Evolutionary conservation across 495 filamentous ascomycete genomes (phyloP).

Genomic region (Neurospora hispaniola): DNA sequence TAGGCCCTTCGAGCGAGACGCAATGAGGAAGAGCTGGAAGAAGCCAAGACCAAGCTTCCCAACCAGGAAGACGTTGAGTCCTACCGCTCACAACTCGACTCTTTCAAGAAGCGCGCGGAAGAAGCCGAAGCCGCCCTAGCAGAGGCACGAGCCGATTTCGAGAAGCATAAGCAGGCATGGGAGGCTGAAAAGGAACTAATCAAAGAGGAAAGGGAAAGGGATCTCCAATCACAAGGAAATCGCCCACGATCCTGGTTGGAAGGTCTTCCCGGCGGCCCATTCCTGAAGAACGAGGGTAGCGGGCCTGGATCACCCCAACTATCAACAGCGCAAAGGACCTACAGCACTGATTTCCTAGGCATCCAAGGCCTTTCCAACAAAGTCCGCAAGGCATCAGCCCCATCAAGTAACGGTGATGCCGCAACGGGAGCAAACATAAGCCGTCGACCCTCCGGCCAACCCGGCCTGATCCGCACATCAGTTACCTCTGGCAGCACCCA

Average conservation of each 20-base stretch:
- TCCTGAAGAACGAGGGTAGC: slow-evolving; percentile 27
- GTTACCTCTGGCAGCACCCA: slow-evolving; percentile 8
- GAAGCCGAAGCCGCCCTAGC: slow-evolving; percentile 53
- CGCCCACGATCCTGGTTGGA: slow-evolving; percentile 70
- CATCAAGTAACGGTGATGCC: slow-evolving; percentile 34
- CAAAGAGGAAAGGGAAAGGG: slow-evolving; percentile 38
- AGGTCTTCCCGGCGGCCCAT: slow-evolving; percentile 30
- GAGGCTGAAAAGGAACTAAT: slow-evolving; percentile 58
- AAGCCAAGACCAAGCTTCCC: slow-evolving; percentile 50
- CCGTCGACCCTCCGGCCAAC: slow-evolving; percentile 31
- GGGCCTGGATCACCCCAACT: slow-evolving; percentile 38
- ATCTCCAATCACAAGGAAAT: neutral
- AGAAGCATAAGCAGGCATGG: slow-evolving; percentile 47
- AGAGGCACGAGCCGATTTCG: slow-evolving; percentile 35
- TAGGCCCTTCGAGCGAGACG: slow-evolving; percentile 66
- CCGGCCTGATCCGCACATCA: slow-evolving; percentile 19
- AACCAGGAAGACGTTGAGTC: slow-evolving; percentile 44
- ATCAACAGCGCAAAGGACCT: slow-evolving; percentile 30
- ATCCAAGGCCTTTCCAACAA: slow-evolving; percentile 32
- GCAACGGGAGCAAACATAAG: slow-evolving; percentile 16
- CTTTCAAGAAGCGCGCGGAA: slow-evolving; percentile 50
- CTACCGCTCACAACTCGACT: slow-evolving; percentile 52
- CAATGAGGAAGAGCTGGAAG: slow-evolving; percentile 76
- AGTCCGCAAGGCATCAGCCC: slow-evolving; percentile 32
- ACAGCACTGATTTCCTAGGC: slow-evolving; percentile 37